These are phyloP conservation scores for Pelargonium citronellum DNA, from an alignment of 441 rosid genomes.

Conservation along the genomic window DNA sequence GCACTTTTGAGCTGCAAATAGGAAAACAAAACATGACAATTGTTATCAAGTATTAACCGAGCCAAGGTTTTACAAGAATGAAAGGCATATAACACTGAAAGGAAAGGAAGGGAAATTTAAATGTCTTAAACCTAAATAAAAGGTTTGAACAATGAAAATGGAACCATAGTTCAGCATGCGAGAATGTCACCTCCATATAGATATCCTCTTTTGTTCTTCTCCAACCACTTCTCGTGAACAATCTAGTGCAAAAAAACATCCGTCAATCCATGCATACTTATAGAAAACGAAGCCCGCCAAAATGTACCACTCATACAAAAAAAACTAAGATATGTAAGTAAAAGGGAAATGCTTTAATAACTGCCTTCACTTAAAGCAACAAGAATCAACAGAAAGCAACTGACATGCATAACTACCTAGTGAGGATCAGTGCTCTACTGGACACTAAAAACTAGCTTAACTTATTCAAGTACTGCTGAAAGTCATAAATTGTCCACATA, in stretches of 20 bases:
- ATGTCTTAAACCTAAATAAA: conserved; percentile 10
- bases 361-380: not conserved
- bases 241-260: conserved; percentile 40
- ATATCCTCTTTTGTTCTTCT: conserved; percentile 76
- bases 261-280: conserved; percentile 1
- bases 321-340: too few relatives aligned
- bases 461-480: not conserved
- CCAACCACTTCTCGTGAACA: conserved; percentile 86
- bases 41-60: not conserved
- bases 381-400: not conserved
- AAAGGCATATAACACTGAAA: too few relatives aligned
- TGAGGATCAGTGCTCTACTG: not conserved
- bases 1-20: conserved; percentile 74
- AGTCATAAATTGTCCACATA: not conserved
- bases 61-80: not conserved
- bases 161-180: conserved; percentile 1
- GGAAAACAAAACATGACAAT: conserved; percentile 16
- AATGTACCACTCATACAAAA: too few relatives aligned
- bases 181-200: conserved; percentile 49
- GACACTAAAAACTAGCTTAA: not conserved
- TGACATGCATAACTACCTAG: not conserved
- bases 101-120: not conserved
- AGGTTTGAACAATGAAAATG: not conserved
- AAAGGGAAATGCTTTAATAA: not conserved
- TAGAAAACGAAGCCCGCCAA: not conserved